These are phyloP conservation scores for Talaromyces rugulosus DNA, from an alignment of 2,329 filamentous ascomycete genomes.

Conservation along the genomic window DNA sequence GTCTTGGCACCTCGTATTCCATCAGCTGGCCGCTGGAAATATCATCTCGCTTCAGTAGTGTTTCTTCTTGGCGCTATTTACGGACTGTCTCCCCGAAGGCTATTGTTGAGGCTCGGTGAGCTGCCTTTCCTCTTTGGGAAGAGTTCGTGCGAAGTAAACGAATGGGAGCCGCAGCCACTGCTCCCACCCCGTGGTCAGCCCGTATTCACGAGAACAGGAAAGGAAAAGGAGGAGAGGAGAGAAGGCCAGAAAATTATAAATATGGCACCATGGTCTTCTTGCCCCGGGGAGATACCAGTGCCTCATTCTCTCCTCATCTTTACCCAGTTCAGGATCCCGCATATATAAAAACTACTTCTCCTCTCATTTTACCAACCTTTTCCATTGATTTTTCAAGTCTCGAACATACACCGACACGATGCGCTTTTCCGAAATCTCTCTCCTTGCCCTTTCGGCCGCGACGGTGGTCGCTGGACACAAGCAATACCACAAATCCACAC, in stretches of 20 bases:
- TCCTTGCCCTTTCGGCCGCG: conserved; percentile 9
- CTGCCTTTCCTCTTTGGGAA: not conserved
- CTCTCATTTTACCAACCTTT: not conserved
- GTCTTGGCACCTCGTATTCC: conserved; percentile 4
- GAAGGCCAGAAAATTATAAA: not conserved
- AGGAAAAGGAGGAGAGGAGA: not conserved
- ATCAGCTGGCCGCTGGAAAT: not conserved
- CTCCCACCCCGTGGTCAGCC: not conserved
- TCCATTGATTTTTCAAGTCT: not conserved
- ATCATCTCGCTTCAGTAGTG: not conserved
- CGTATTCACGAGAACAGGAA: not conserved
- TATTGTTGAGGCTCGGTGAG: not conserved
- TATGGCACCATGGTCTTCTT: not conserved
- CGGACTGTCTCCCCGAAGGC: not conserved
- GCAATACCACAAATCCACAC: conserved; percentile 1
- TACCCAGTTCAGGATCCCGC: not conserved
- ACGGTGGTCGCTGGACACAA: conserved; percentile 5
- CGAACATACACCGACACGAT: not conserved
- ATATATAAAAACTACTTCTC: not conserved
- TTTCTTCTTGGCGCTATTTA: not conserved
- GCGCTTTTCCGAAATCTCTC: conserved; percentile 8
- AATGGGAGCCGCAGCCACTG: not conserved
- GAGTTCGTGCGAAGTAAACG: not conserved
- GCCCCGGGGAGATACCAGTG: not conserved
- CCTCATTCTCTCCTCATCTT: not conserved